Conservation (phyloP, 306 rosid species). For the Cucumis cinereus region DNA sequence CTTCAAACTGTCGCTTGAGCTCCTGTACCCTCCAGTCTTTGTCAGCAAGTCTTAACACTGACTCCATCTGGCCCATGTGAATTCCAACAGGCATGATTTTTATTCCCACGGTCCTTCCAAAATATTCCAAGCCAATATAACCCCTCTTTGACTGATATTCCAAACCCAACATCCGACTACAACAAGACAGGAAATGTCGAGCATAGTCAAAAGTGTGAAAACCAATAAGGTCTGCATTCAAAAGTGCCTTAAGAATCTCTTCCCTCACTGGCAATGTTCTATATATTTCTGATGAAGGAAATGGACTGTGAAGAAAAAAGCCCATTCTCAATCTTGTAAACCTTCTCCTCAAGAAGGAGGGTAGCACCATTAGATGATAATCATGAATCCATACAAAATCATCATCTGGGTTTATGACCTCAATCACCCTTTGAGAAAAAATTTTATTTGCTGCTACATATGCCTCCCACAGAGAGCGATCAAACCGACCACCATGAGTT, state of each 20-base stretch:
- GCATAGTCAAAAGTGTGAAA: constrained; percentile 68
- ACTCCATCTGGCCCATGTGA: constrained; percentile 59
- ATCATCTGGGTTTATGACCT: constrained; percentile 55
- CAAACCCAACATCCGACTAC: constrained; percentile 57
- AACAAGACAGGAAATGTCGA: constrained; percentile 61
- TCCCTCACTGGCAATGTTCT: constrained; percentile 60
- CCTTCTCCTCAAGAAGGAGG: constrained; percentile 52
- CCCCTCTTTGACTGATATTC: constrained; percentile 65
- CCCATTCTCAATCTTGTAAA: constrained; percentile 56
- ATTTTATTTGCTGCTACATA: constrained; percentile 63
- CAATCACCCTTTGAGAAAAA: constrained; percentile 54
- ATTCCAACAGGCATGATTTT: constrained; percentile 63
- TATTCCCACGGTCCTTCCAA: constrained; percentile 51
- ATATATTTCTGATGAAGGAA: constrained; percentile 57
- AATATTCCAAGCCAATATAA: constrained; percentile 59
- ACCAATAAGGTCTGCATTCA: constrained; percentile 56
- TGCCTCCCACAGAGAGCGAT: constrained; percentile 55
- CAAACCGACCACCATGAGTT: constrained; percentile 47
- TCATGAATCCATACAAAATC: constrained; percentile 65
- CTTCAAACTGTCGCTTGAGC: constrained; percentile 35
- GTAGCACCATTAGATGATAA: constrained; percentile 62
- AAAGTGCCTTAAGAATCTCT: constrained; percentile 52
- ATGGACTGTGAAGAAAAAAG: constrained; percentile 53
- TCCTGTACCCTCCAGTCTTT: constrained; percentile 45
- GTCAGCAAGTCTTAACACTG: constrained; percentile 34